Conservation (phyloP, 2,329 filamentous ascomycete species). For the Clonostachys sp. region DNA sequence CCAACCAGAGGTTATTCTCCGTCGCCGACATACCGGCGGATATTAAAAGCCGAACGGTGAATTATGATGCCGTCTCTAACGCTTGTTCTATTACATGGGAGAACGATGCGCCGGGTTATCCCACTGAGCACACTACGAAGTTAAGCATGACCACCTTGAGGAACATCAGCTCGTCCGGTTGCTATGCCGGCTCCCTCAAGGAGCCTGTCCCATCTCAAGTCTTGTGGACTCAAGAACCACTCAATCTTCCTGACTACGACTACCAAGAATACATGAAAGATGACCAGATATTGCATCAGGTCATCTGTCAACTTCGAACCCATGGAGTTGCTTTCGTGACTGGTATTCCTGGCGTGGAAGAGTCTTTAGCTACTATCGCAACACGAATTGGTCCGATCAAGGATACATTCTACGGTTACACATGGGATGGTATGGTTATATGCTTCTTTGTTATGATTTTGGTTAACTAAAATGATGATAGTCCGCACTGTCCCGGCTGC, state of each 20-base stretch:
- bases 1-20: constrained; percentile 2
- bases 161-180: background rate
- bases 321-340: background rate
- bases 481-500: constrained; percentile 1
- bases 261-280: constrained; percentile 2
- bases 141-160: background rate
- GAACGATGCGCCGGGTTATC: background rate
- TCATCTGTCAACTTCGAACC: background rate
- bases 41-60: background rate
- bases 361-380: background rate
- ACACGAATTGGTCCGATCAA: constrained; percentile 2
- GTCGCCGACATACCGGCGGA: constrained; percentile 1
- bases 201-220: background rate
- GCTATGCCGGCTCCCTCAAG: background rate
- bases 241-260: constrained; percentile 1
- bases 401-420: constrained; percentile 2
- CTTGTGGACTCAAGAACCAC: background rate
- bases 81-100: background rate
- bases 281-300: background rate
- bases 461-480: background rate
- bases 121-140: background rate
- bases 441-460: background rate
- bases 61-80: background rate
- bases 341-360: background rate
- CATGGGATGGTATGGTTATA: constrained; percentile 1